These are phyloP conservation scores for Avena insularis DNA, from an alignment of 176 grass and related monocot species.

Conservation along the genomic window DNA sequence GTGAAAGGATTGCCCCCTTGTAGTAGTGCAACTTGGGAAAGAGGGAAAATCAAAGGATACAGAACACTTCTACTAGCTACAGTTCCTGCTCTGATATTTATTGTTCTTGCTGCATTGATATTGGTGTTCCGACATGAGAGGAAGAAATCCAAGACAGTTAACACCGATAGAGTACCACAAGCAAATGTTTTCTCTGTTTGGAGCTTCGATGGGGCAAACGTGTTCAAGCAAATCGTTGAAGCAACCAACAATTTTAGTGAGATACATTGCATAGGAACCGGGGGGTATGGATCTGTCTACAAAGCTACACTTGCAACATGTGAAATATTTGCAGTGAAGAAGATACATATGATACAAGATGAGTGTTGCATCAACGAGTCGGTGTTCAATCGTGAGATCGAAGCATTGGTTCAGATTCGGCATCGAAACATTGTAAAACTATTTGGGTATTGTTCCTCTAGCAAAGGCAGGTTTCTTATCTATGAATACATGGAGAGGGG, in stretches of 20 bases:
- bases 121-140: background rate
- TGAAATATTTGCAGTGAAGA: no score
- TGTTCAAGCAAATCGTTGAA: background rate
- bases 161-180: background rate
- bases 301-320: background rate
- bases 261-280: background rate
- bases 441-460: background rate
- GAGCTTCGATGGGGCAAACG: background rate
- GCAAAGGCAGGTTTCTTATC: constrained; percentile 7
- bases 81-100: background rate
- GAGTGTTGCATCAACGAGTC: no score
- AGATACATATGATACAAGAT: no score
- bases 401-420: no score
- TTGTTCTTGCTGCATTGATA: background rate
- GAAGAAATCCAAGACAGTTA: background rate
- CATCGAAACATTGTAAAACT: background rate
- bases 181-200: background rate
- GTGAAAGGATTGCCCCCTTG: background rate
- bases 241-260: background rate
- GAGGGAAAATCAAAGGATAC: background rate
- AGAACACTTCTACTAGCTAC: background rate
- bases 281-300: background rate
- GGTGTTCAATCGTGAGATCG: no score
- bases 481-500: constrained; percentile 22
- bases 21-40: background rate